Percentiles rank a stretch among this genome's conserved stretches.
phyloP scores from a whole-genome alignment of 2,329 filamentous ascomycete genomes.

The Curvularia spicifera region DNA sequence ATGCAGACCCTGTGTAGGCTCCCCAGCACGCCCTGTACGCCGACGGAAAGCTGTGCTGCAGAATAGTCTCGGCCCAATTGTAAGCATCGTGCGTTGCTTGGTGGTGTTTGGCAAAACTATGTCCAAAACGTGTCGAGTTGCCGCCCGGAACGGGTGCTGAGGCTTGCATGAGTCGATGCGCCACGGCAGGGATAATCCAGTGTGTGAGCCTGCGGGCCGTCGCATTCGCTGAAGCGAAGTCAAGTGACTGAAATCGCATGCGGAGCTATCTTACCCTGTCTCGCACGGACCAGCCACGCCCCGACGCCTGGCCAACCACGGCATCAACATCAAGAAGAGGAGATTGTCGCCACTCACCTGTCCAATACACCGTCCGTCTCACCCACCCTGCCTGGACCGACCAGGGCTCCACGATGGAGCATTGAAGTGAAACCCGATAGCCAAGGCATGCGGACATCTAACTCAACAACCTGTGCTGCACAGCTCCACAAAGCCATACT shows the following conservation, averaged over 20 bases:
- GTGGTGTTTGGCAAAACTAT: conserved; percentile 24
- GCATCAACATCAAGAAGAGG: conserved; percentile 32
- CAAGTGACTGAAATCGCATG: conserved; percentile 68
- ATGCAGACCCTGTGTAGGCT: conserved; percentile 15
- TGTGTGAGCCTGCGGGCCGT: conserved; percentile 47
- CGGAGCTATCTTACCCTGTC: conserved; percentile 52
- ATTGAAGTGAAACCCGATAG: conserved; percentile 76
- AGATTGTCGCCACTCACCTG: conserved; percentile 72
- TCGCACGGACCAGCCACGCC: conserved; percentile 34
- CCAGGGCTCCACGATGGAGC: conserved; percentile 73
- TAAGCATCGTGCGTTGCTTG: conserved; percentile 22
- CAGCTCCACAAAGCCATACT: conserved; percentile 80
- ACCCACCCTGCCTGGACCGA: conserved; percentile 77
- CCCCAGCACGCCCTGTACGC: conserved; percentile 2
- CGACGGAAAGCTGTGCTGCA: conserved; percentile 8
- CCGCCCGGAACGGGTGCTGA: conserved; percentile 47
- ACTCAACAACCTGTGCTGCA: conserved; percentile 72
- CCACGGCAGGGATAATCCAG: conserved; percentile 40
- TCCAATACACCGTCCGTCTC: conserved; percentile 79
- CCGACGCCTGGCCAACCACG: conserved; percentile 43
- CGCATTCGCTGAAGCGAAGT: conserved; percentile 56
- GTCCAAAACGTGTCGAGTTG: conserved; percentile 45
- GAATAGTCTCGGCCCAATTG: conserved; percentile 19
- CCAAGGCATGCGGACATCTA: conserved; percentile 89
- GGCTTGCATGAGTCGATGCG: conserved; percentile 44